Evolutionary conservation across 331 rosid species (phyloP).

Genomic region (Cydonia oblonga): DNA sequence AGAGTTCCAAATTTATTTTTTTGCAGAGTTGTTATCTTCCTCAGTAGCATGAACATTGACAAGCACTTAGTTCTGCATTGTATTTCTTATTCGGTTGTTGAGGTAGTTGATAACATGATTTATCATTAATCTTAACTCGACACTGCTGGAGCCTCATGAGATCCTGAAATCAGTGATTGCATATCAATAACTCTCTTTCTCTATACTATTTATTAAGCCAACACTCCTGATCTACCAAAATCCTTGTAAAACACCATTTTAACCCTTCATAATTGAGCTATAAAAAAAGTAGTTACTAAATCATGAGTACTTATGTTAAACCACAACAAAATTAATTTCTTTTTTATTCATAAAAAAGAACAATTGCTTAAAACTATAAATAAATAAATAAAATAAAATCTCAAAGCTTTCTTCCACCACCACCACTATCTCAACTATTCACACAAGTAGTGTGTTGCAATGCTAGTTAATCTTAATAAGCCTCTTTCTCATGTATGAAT

Average conservation of each 20-base stretch:
- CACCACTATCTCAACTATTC: neutral
- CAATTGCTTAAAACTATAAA: neutral
- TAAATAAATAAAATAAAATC: accelerated
- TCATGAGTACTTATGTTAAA: too few relatives aligned
- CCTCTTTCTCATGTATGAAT: neutral
- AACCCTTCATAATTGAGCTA: neutral
- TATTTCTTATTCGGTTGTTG: neutral
- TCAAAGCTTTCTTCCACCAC: neutral
- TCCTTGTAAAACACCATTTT: neutral
- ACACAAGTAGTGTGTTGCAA: neutral
- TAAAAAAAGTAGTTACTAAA: too few relatives aligned
- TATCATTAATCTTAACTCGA: neutral
- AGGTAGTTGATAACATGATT: neutral
- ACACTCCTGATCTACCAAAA: too few relatives aligned
- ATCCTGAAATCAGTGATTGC: neutral
- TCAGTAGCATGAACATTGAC: neutral
- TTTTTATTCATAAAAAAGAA: too few relatives aligned
- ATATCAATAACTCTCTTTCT: neutral
- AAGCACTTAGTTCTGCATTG: neutral
- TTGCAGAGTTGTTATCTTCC: neutral
- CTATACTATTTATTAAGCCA: too few relatives aligned
- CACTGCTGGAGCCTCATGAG: neutral
- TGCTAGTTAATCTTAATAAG: neutral
- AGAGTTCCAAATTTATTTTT: neutral
- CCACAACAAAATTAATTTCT: neutral